Base-by-base conservation (phyloP, 2,329 filamentous ascomycete species). In the Cladophialophora yegresii region DNA sequence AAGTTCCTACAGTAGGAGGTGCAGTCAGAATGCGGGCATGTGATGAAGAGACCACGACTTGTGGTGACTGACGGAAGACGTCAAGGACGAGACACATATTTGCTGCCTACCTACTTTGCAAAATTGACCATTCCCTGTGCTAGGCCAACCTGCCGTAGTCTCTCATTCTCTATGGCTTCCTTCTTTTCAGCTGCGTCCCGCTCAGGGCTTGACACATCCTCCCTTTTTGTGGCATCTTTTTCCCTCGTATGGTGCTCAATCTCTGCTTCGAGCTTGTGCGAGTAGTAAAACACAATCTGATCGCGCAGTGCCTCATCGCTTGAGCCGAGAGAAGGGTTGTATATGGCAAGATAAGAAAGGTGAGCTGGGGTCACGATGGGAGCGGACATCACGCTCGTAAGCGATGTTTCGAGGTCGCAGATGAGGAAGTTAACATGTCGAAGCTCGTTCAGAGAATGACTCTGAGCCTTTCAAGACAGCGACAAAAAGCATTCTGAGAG, bases 51-150 rank as follows among this genome's bases (percentile, higher is more conserved):
- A 7, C 36, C 16, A n/a, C 8, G 16, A 43, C 7, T 43, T n/a
- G 16, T 43, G 36, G n/a, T 20, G n/a, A 43, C 36, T 43, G 36
- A 43, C 36, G 16, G 16, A n/a, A 43, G 26, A 28, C n/a, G 16
- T 13, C 36, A 43, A 50, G 36, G 56, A 58, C 61, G 23, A 30
- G 26, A 36, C 51, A 28, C 33, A 53, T 26, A 12, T 23, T 28
- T 13, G 58, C 51, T 64, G 62, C 68, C 61, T 67, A 72, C 78
- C 66, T 78, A 88, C 85, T 83, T 85, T 70, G 91, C 90, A 79
- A 99, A 99, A 75, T 88, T 90, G 64, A 96, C 89, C 89, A 98
- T 96, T 75, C 93, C 95, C 80, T 99, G 95, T 47, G 95, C 95
- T 68, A 99, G 86, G 43, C 95, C 95, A 75, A 99, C 92, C 81